Evolutionary conservation across 257 asterid genomes (phyloP).

Genomic region (Gardenia jasminoides): DNA sequence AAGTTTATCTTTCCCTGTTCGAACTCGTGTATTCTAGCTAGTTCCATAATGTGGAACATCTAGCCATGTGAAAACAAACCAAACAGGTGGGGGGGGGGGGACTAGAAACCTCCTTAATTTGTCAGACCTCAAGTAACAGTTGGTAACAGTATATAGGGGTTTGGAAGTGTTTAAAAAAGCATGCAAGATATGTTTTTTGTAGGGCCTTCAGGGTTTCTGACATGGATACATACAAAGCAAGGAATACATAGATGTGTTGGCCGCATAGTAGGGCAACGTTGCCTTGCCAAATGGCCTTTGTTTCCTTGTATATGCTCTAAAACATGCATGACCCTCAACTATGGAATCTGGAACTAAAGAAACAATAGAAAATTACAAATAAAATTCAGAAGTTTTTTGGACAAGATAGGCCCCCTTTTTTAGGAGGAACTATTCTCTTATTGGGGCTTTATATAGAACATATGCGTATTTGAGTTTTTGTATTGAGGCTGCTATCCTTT

Average conservation of each 20-base stretch:
- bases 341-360: slow-evolving; percentile 11
- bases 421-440: neutral
- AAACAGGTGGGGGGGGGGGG: too few species aligned
- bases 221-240: slow-evolving; percentile 6
- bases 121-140: slow-evolving; percentile 3
- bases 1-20: neutral
- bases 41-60: neutral
- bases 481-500: slow-evolving; percentile 22
- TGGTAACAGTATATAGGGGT: neutral
- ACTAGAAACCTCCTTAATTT: neutral
- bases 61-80: neutral
- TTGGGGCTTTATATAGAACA: slow-evolving; percentile 2
- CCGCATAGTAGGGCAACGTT: slow-evolving; percentile 18
- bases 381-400: slow-evolving; percentile 15
- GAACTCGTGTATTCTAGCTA: neutral
- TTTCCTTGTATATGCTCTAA: slow-evolving; percentile 14
- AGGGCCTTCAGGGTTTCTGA: slow-evolving; percentile 20
- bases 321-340: slow-evolving; percentile 16
- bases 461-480: slow-evolving; percentile 14
- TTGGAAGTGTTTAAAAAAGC: slow-evolving; percentile 11
- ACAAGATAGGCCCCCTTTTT: slow-evolving; percentile 27
- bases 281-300: slow-evolving; percentile 25
- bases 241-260: slow-evolving; percentile 12
- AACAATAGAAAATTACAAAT: slow-evolving; percentile 5
- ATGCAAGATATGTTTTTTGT: slow-evolving; percentile 16